These are phyloP conservation scores for Rhizophora mangle DNA, from an alignment of 345 rosid genomes.

Conservation along the genomic window DNA sequence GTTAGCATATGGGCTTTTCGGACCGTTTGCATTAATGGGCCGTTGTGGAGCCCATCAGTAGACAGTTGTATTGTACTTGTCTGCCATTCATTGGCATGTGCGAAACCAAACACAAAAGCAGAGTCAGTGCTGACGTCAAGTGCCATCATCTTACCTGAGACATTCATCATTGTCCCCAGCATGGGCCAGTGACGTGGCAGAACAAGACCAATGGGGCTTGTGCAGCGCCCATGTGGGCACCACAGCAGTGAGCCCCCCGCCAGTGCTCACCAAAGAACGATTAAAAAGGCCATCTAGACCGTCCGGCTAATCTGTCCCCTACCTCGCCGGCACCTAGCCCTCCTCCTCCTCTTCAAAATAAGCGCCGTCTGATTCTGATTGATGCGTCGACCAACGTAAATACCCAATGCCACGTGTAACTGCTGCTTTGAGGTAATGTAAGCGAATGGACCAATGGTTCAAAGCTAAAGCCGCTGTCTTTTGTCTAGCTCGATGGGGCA, in stretches of 20 bases:
- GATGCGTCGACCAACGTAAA: constrained; percentile 21
- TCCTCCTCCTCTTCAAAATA: constrained; percentile 16
- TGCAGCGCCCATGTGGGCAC: constrained; percentile 5
- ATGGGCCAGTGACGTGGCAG: constrained; percentile 31
- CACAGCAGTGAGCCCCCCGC: constrained; percentile 1
- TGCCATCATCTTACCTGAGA: constrained; percentile 30
- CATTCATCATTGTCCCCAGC: constrained; percentile 28
- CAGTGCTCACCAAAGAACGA: too few relatives aligned
- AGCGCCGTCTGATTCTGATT: constrained; percentile 28
- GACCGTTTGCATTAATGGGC: too few relatives aligned
- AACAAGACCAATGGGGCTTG: background rate
- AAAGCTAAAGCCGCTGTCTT: background rate
- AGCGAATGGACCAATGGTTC: constrained; percentile 15
- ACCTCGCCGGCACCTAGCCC: constrained; percentile 24
- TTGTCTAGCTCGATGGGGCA: background rate
- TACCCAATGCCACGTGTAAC: constrained; percentile 25
- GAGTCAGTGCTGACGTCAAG: constrained; percentile 22
- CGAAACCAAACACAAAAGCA: background rate
- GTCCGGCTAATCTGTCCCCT: constrained; percentile 45
- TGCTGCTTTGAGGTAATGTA: background rate
- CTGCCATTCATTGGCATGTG: background rate
- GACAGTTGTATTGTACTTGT: too few relatives aligned
- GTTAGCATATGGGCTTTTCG: too few relatives aligned
- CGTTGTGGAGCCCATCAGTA: too few relatives aligned
- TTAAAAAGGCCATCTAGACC: constrained; percentile 27